phyloP scores from a whole-genome alignment of 139 green algal genomes.

The Asterochloris sp. region DNA sequence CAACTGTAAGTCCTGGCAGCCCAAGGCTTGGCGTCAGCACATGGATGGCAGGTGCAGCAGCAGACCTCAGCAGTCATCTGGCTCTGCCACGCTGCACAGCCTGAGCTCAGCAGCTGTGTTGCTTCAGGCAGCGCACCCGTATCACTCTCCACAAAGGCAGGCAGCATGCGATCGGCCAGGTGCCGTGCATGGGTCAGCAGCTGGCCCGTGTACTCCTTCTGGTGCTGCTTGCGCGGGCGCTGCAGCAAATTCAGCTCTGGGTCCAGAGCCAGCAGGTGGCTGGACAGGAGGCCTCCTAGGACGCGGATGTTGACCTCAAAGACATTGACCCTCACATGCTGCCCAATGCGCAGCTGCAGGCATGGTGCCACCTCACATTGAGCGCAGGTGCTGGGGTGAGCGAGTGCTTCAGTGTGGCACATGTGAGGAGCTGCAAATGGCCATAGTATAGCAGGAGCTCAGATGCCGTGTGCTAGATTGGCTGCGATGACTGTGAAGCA shows the following conservation, averaged over 20 bases:
- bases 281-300: constrained; percentile 52
- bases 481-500: too few species aligned
- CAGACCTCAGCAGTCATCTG: too few species aligned
- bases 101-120: too few species aligned
- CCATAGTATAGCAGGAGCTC: too few species aligned
- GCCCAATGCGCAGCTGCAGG: constrained; percentile 53
- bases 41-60: too few species aligned
- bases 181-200: constrained; percentile 59
- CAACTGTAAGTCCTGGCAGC: too few species aligned
- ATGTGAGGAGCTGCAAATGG: too few species aligned
- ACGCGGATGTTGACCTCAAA: constrained; percentile 71
- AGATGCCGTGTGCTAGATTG: too few species aligned
- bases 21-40: too few species aligned
- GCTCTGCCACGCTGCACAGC: too few species aligned
- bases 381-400: too few species aligned
- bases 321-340: constrained; percentile 47
- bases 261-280: constrained; percentile 36
- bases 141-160: constrained; percentile 55
- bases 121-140: not conserved
- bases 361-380: constrained; percentile 17
- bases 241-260: constrained; percentile 8
- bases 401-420: too few species aligned
- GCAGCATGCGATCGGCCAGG: constrained; percentile 68
- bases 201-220: constrained; percentile 43
- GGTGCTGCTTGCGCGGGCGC: not conserved